phyloP scores from a whole-genome alignment of 345 rosid genomes.

The Dipteronia dyeriana region DNA sequence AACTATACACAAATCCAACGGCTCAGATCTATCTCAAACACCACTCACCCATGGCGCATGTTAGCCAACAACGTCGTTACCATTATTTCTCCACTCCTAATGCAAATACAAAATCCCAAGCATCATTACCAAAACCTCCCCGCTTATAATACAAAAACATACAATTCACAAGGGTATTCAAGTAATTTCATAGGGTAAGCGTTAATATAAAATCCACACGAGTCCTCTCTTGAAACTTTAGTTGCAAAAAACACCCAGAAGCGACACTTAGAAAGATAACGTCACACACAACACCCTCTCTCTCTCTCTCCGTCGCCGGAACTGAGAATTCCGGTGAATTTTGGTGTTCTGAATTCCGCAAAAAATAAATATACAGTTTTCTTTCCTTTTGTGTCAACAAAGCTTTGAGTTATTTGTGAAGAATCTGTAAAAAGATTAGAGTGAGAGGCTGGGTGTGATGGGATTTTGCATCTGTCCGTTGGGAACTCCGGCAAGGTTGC shows the following conservation, averaged over 20 bases:
- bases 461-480: conserved; percentile 82
- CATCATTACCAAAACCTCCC: conserved; percentile 19
- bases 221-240: conserved; percentile 33
- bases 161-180: neutral
- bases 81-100: neutral
- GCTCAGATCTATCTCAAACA: neutral
- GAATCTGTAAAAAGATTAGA: neutral
- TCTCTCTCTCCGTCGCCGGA: conserved; percentile 21
- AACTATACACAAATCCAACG: conserved; percentile 40
- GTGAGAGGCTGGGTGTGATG: conserved; percentile 54
- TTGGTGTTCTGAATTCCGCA: neutral
- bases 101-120: no score
- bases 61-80: conserved; percentile 24
- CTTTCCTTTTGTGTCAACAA: neutral
- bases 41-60: conserved; percentile 20
- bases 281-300: conserved; percentile 6
- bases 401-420: neutral
- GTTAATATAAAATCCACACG: conserved; percentile 32
- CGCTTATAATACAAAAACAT: neutral
- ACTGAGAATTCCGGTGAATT: conserved; percentile 20
- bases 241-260: conserved; percentile 30
- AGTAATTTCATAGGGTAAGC: conserved; percentile 4
- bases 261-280: conserved; percentile 8
- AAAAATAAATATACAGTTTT: neutral
- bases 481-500: conserved; percentile 83